Evolutionary conservation across 2,329 filamentous ascomycete species (phyloP).

Genomic region (Macrophomina phaseolina): DNA sequence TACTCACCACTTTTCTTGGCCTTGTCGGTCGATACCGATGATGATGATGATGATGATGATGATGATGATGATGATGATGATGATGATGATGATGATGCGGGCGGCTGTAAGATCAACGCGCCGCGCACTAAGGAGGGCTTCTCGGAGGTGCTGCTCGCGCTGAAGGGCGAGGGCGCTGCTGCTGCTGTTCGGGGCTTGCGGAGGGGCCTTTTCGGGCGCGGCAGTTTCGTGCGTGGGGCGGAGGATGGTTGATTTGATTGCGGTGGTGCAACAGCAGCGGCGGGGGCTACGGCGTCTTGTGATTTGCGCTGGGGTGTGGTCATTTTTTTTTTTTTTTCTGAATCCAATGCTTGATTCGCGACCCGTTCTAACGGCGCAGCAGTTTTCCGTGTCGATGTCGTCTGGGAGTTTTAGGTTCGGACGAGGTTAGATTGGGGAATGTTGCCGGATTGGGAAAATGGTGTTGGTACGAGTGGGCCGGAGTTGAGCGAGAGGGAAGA

Average conservation of each 20-base stretch:
- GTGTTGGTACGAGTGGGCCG: conserved; percentile 5
- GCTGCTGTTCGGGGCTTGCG: too few relatives aligned
- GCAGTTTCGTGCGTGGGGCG: too few relatives aligned
- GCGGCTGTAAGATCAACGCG: neutral
- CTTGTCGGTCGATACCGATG: neutral
- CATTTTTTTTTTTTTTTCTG: too few relatives aligned
- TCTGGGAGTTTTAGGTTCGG: neutral
- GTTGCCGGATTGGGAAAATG: conserved; percentile 19
- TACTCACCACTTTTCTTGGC: neutral
- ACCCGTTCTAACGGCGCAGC: too few relatives aligned
- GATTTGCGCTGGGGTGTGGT: neutral
- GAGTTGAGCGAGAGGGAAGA: conserved; percentile 2
- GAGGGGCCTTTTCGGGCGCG: neutral
- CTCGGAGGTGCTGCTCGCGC: neutral
- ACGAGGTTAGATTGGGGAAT: neutral
- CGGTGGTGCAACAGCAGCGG: too few relatives aligned
- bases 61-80: neutral
- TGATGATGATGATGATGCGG: neutral
- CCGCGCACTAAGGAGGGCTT: conserved; percentile 13
- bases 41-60: neutral
- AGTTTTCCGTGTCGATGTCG: too few relatives aligned
- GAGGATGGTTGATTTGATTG: too few relatives aligned
- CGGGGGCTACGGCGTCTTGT: neutral
- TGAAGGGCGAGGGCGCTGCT: neutral
- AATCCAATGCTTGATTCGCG: too few relatives aligned